phyloP scores from a whole-genome alignment of 2,329 filamentous ascomycete genomes.

The Pseudocercospora fuligena region DNA sequence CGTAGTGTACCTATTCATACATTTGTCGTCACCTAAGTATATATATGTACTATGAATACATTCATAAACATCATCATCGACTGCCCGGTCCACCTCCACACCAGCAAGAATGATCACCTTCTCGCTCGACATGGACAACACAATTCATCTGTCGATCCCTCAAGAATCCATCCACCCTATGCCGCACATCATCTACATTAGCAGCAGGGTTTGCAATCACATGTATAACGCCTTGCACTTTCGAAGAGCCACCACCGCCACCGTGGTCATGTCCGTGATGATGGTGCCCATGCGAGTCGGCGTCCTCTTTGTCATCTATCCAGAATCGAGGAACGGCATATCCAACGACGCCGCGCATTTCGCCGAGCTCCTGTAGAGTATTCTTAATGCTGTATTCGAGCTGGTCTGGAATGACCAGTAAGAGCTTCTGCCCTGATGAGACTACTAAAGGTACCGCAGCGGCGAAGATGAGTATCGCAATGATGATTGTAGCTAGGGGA shows the following conservation, averaged over 20 bases:
- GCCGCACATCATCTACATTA: slow-evolving; percentile 80
- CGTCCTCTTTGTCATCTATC: slow-evolving; percentile 71
- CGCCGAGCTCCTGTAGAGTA: slow-evolving; percentile 79
- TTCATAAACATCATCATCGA: slow-evolving; percentile 1
- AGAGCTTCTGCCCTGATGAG: slow-evolving; percentile 78
- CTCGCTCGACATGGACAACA: slow-evolving; percentile 84
- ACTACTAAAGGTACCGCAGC: slow-evolving; percentile 87
- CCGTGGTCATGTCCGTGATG: slow-evolving; percentile 42
- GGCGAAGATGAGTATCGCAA: slow-evolving; percentile 90
- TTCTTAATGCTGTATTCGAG: slow-evolving; percentile 88
- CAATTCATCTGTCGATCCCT: slow-evolving; percentile 75
- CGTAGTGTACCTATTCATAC: neutral
- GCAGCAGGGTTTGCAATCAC: slow-evolving; percentile 74
- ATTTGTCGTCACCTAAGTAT: neutral
- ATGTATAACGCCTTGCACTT: slow-evolving; percentile 81
- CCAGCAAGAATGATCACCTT: slow-evolving; percentile 73
- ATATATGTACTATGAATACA: slow-evolving; percentile 1
- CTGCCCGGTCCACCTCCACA: slow-evolving; percentile 52
- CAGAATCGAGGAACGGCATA: slow-evolving; percentile 92
- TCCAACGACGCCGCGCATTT: slow-evolving; percentile 79
- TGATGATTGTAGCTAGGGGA: slow-evolving; percentile 89
- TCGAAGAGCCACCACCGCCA: neutral
- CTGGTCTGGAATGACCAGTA: slow-evolving; percentile 83
- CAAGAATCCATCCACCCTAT: slow-evolving; percentile 75
- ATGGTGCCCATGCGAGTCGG: slow-evolving; percentile 48